Base-by-base conservation (phyloP, 805 yeast species). In the Brettanomyces nanus region DNA sequence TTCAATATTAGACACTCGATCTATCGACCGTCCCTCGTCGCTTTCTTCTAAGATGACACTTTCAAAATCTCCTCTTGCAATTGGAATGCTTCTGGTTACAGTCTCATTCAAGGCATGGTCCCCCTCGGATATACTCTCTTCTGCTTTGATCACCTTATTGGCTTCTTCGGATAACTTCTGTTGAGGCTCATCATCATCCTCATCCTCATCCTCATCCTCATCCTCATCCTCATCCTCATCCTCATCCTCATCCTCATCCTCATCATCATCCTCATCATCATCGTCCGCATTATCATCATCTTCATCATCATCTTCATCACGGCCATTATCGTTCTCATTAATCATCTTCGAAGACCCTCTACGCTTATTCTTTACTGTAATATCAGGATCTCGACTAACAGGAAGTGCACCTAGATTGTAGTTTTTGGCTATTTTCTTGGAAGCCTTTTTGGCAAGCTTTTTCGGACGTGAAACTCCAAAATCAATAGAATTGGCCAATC, bases 341-440 rank as follows among this genome's bases (percentile, higher is more conserved):
- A n/a, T 13, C 4, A 26, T 13, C 15, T 27, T 19, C n/a, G n/a
- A 14, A 26, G 19, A 22, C n/a, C 5, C 20, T 15, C 28, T 20
- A n/a, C n/a, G n/a, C n/a, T n/a, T n/a, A n/a, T n/a, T n/a, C 26
- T 21, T 17, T 27, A 37, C 54, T 51, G 14, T 59, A 45, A 23
- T 51, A 59, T 36, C 46, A 47, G 13, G 35, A 30, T 19, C 38
- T 37, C 27, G 37, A 26, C 11, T 53, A 11, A 46, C 39, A 6
- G 52, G 52, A 22, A 51, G 30, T 3, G 43, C 41, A 15, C 51
- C 45, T 9, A 44, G 36, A 30, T 48, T 45, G 31, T 44, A 42
- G 29, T 41, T 45, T 21, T 39, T 44, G 15, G 36, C 17, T n/a
- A 14, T 6, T 7, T 28, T 28, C 31, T 17, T 10, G 13, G 31